phyloP scores from a whole-genome alignment of 73 alveolate species.

The Paramecium tetraurelia region DNA sequence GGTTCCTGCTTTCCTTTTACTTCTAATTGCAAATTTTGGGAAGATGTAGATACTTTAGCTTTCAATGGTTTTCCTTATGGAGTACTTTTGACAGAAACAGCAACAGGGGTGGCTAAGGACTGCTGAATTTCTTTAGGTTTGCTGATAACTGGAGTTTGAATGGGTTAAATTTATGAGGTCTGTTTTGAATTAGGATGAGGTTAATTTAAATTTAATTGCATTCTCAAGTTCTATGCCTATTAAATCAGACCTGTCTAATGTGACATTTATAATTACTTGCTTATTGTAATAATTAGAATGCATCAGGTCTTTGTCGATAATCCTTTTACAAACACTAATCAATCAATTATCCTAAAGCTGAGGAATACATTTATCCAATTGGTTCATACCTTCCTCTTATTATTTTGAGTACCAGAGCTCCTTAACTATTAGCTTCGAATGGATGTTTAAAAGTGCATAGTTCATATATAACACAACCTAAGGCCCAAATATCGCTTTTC shows the following conservation, averaged over 20 bases:
- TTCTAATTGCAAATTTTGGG: background rate
- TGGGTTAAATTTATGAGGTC: background rate
- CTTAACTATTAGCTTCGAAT: constrained; percentile 93
- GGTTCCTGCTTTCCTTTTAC: constrained; percentile 36
- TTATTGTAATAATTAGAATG: constrained; percentile 69
- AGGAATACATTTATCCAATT: constrained; percentile 79
- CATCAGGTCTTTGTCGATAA: constrained; percentile 86
- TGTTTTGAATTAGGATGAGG: constrained; percentile 23
- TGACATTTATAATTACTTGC: background rate
- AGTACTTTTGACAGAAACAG: background rate
- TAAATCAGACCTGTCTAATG: background rate
- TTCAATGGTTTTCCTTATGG: constrained; percentile 15
- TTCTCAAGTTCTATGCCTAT: background rate
- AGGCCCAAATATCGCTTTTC: constrained; percentile 80
- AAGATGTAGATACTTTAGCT: background rate
- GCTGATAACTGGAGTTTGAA: background rate
- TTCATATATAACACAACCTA: constrained; percentile 99
- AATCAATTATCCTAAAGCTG: constrained; percentile 77
- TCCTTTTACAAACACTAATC: constrained; percentile 86
- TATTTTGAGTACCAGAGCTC: constrained; percentile 93
- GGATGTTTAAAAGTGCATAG: constrained; percentile 97
- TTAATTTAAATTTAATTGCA: background rate
- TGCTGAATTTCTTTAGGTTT: background rate
- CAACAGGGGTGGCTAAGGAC: background rate
- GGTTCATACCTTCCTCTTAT: constrained; percentile 94